Evolutionary conservation across 441 rosid genomes (phyloP).

Genomic region (Gossypium lobatum): DNA sequence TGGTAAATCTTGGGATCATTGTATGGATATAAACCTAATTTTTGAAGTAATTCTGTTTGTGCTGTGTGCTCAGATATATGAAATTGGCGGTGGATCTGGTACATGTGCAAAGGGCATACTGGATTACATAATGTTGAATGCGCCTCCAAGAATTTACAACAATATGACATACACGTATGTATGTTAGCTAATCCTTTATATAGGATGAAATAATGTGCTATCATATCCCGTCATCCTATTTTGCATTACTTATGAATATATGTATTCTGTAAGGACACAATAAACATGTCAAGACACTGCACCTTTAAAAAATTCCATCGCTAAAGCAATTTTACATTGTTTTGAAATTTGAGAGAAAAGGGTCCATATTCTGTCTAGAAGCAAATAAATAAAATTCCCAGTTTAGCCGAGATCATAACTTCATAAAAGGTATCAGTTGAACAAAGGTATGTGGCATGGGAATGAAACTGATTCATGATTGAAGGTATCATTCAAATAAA

Average conservation of each 20-base stretch:
- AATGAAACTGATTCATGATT: background rate
- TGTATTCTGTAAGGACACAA: background rate
- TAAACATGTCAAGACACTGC: background rate
- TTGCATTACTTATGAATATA: background rate
- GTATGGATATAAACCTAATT: slow-evolving; percentile 9
- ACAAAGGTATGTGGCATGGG: background rate
- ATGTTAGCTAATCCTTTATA: slow-evolving; percentile 12
- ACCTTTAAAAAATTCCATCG: background rate
- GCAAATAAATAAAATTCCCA: background rate
- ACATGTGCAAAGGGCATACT: slow-evolving; percentile 88
- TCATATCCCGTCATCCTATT: background rate
- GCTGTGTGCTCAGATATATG: slow-evolving; percentile 67
- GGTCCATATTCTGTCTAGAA: background rate
- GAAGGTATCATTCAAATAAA: background rate
- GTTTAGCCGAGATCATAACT: background rate
- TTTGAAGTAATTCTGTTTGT: slow-evolving; percentile 21
- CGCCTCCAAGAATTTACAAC: slow-evolving; percentile 81
- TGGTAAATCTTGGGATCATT: slow-evolving; percentile 5
- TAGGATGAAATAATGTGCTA: slow-evolving; percentile 5
- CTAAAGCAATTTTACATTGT: background rate
- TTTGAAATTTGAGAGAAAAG: background rate
- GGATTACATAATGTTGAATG: slow-evolving; percentile 95
- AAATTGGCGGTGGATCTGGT: slow-evolving; percentile 99
- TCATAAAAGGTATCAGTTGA: background rate
- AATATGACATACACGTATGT: slow-evolving; percentile 87